A percentile compares a stretch with the other conserved stretches of the same genome.
Evolutionary conservation across 2,329 filamentous ascomycete genomes (phyloP).

Genomic region (Xylaria sp.): DNA sequence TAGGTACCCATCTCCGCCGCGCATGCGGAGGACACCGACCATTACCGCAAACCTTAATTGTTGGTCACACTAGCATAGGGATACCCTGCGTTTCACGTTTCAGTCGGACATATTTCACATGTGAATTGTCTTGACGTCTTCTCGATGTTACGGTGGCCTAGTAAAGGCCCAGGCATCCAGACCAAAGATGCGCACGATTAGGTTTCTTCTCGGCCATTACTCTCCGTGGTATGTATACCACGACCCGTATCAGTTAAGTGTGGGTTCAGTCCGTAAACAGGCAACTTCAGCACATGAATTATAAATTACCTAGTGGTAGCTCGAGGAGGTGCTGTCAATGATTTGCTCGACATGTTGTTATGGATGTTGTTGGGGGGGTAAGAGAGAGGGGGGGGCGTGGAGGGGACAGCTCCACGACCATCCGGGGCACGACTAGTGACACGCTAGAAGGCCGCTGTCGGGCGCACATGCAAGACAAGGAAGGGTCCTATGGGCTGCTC

Average conservation of each 20-base stretch:
- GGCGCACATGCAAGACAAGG: neutral
- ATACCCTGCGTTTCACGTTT: constrained; percentile 8
- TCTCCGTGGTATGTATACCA: neutral
- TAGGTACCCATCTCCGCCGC: constrained; percentile 4
- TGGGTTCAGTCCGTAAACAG: no score
- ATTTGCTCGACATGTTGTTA: no score
- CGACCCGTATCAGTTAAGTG: no score
- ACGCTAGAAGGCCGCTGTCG: neutral
- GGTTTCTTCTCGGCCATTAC: neutral
- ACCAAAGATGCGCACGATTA: neutral
- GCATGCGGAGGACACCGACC: constrained; percentile 8
- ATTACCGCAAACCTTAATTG: constrained; percentile 19
- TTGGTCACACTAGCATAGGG: constrained; percentile 6
- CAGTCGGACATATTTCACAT: constrained; percentile 8
- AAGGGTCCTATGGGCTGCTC: neutral
- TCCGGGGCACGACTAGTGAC: no score
- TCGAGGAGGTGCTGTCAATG: no score
- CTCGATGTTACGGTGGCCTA: neutral
- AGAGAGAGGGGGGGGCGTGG: no score
- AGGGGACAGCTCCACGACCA: no score
- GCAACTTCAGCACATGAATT: no score
- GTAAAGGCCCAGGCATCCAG: neutral
- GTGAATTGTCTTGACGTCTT: constrained; percentile 10
- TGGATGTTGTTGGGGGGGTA: no score
- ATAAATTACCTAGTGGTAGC: no score